Conservation (phyloP, 2,329 filamentous ascomycete genomes). For the Botrytis aclada region DNA sequence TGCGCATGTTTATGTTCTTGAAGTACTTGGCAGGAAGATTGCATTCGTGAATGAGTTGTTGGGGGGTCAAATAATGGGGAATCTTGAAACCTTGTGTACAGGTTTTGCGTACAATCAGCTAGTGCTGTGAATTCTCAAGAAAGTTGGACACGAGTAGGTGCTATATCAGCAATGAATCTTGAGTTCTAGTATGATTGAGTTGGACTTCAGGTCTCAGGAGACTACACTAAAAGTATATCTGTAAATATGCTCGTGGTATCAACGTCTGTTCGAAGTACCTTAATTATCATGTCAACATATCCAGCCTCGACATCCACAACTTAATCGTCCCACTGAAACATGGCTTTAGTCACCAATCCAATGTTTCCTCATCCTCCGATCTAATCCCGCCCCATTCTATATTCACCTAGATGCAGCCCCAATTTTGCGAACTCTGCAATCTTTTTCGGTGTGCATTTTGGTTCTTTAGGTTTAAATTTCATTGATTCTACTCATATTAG, state of each 20-base stretch:
- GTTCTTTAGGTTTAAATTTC: neutral
- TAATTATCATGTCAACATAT: neutral
- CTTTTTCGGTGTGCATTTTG: neutral
- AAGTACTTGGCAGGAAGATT: neutral
- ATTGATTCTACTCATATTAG: too few relatives aligned
- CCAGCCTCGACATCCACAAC: neutral
- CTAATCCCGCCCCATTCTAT: neutral
- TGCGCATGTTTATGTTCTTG: neutral
- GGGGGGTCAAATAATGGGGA: neutral
- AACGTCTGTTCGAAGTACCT: neutral
- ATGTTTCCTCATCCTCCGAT: neutral
- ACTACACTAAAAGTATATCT: neutral
- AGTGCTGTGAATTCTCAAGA: neutral
- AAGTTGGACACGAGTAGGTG: too few relatives aligned
- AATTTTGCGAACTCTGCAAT: neutral
- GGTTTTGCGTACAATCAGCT: neutral
- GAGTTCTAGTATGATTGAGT: neutral
- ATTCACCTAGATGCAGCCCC: neutral
- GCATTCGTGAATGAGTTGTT: neutral
- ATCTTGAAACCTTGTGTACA: neutral
- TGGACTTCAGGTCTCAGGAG: neutral
- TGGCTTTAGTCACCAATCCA: too few relatives aligned
- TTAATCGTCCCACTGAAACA: neutral
- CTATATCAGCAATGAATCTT: neutral
- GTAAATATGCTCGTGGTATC: neutral